phyloP scores from a whole-genome alignment of 2,329 filamentous ascomycete species.

The Colletotrichum sublineola region DNA sequence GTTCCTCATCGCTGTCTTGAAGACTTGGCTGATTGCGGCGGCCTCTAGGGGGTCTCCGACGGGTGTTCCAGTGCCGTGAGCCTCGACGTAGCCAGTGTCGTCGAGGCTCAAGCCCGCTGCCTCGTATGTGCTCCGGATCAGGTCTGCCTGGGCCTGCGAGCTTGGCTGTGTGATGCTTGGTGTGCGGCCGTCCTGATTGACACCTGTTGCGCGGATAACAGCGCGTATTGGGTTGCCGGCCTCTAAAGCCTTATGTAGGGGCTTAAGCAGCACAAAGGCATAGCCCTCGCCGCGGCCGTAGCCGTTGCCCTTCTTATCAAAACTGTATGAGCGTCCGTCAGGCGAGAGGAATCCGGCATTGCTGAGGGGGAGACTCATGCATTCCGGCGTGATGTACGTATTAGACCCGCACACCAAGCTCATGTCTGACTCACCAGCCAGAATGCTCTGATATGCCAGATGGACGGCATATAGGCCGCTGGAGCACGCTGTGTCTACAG shows the following conservation, averaged over 20 bases:
- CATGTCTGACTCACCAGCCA: too few species aligned
- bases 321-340: constrained; percentile 65
- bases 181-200: constrained; percentile 72
- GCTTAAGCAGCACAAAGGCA: constrained; percentile 68
- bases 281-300: constrained; percentile 75
- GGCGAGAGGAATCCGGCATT: constrained; percentile 65
- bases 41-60: constrained; percentile 66
- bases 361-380: constrained; percentile 66
- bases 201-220: constrained; percentile 65
- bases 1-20: constrained; percentile 48
- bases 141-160: constrained; percentile 61
- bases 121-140: constrained; percentile 63
- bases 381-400: constrained; percentile 66
- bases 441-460: constrained; percentile 63
- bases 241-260: constrained; percentile 60
- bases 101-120: constrained; percentile 52
- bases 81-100: constrained; percentile 69
- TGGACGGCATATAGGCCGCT: constrained; percentile 67
- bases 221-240: constrained; percentile 70
- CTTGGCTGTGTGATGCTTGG: constrained; percentile 70
- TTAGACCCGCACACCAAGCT: constrained; percentile 60
- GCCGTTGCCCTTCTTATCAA: constrained; percentile 69
- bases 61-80: constrained; percentile 71
- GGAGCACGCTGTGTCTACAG: constrained; percentile 72
- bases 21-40: constrained; percentile 60